Evolutionary conservation across 768 basidiomycete species (phyloP), one percentile per base, ranked within the genome.

Genomic region (Hydnum rufescens): DNA sequence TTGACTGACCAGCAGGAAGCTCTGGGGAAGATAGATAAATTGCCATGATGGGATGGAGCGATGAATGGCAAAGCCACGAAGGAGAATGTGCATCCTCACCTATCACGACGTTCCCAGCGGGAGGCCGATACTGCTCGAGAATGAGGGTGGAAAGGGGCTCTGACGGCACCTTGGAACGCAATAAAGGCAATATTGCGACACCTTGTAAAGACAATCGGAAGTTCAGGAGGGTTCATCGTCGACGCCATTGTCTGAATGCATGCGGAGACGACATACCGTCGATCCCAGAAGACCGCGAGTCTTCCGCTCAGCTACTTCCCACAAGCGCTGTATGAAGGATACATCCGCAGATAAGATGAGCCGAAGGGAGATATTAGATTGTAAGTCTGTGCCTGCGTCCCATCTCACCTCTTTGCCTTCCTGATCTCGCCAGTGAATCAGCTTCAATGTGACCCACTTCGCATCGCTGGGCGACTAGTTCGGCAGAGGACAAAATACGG

Each of bases 111-210:
- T 77, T 79, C 59, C 75, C 81, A 44, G 89, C 71, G 0, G 92
- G 87, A 0, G 93, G 89, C 25, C 93, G 77, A 63, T 82, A 96
- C 62, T 95, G 92, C 61, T 93, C 87, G 59, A 95, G 77, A 57
- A 96, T 70, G 51, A 93, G 73, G 3, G 84, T 89, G 1, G 83
- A 85, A 3, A 73, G 63, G 3, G 77, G 78, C 59, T 87, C 88
- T 2, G 75, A 72, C 55, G 74, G 70, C 4, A 74, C 76, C 63
- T 77, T 77, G 42, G 89, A 89, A 32, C 75, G 74, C 43, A 96
- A 70, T 26, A 95, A 66, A 13, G 87, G 78, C 3, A 95, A 67
- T 42, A 95, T 77, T 3, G 87, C 82, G 6, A 96, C 90, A 50
- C 79, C 92, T 89, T 57, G 13, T 8, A 8, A 26, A 13, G 39